Conservation (phyloP, 192 early-diverging fungal genomes). For the Kickxella alabastrina region DNA sequence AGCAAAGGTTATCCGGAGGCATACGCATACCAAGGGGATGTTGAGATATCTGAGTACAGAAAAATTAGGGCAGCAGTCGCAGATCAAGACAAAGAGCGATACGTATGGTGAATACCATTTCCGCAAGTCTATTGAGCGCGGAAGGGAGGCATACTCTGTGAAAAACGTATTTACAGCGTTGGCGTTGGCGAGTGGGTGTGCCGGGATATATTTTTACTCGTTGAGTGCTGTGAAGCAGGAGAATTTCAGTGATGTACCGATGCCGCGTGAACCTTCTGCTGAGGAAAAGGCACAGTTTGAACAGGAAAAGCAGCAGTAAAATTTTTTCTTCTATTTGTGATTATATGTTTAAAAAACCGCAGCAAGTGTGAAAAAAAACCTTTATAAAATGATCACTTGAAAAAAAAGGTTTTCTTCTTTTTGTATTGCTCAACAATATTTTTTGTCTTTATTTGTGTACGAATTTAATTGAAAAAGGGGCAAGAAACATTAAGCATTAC, state of each 20-base stretch:
- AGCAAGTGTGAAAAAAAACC: background rate
- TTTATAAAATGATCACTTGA: background rate
- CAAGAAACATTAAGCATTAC: background rate
- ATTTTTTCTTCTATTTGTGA: background rate
- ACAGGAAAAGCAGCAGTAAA: background rate
- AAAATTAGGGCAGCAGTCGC: background rate
- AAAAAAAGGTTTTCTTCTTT: background rate
- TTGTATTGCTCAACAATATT: background rate
- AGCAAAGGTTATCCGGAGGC: background rate
- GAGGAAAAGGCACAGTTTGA: conserved; percentile 29
- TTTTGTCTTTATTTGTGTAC: background rate
- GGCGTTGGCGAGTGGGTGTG: conserved; percentile 10
- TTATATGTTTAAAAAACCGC: background rate
- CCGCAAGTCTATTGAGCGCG: conserved; percentile 46
- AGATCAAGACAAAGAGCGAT: conserved; percentile 3
- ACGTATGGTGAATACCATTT: conserved; percentile 39
- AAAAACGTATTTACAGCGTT: conserved; percentile 27
- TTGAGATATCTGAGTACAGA: background rate
- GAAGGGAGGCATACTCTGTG: conserved; percentile 26
- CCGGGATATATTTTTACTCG: conserved; percentile 60
- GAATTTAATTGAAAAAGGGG: no score
- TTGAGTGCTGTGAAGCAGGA: conserved; percentile 72
- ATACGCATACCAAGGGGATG: background rate
- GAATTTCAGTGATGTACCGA: conserved; percentile 69
- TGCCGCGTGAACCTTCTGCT: conserved; percentile 51